Percentiles rank a stretch among this genome's conserved stretches.
Conservation (phyloP, 2,329 filamentous ascomycete genomes). For the Fusarium nematophilum region DNA sequence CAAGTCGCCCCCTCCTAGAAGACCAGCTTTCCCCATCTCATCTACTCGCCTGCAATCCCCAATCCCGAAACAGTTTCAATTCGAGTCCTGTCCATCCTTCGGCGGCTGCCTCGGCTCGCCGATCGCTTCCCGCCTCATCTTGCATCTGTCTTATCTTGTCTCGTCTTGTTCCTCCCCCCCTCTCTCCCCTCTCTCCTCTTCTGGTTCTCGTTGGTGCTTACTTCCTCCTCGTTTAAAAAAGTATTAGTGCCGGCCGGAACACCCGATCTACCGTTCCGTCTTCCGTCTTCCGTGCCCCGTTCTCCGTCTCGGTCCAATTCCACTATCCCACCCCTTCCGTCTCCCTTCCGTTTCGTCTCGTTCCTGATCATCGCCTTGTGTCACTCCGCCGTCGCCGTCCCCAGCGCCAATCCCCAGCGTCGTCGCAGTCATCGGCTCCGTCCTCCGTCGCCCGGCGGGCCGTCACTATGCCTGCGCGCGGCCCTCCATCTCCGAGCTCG, state of each 20-base stretch:
- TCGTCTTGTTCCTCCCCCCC: conserved; percentile 2
- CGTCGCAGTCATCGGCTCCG: conserved; percentile 34
- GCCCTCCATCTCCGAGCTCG: conserved; percentile 62
- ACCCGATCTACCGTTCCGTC: conserved; percentile 33
- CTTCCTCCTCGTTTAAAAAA: conserved; percentile 5
- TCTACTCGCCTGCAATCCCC: too few relatives aligned
- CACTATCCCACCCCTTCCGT: conserved; percentile 20
- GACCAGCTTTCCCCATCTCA: background rate
- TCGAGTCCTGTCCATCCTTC: conserved; percentile 3
- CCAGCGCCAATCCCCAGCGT: conserved; percentile 15
- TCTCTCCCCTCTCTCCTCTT: conserved; percentile 12
- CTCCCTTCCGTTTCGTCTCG: conserved; percentile 23
- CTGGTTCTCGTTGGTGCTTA: conserved; percentile 11
- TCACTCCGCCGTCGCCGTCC: conserved; percentile 12
- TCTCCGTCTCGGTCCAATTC: conserved; percentile 21
- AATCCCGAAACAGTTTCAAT: conserved; percentile 7
- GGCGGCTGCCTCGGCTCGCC: conserved; percentile 31
- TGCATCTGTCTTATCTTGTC: background rate
- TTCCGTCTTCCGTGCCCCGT: conserved; percentile 18
- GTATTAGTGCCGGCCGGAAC: conserved; percentile 31
- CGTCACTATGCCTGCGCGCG: conserved; percentile 56
- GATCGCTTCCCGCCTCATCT: conserved; percentile 22
- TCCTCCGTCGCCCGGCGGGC: conserved; percentile 43
- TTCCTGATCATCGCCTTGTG: conserved; percentile 8
- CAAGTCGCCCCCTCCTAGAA: background rate